phyloP scores from a whole-genome alignment of 768 basidiomycete species.

The Imleria badia region DNA sequence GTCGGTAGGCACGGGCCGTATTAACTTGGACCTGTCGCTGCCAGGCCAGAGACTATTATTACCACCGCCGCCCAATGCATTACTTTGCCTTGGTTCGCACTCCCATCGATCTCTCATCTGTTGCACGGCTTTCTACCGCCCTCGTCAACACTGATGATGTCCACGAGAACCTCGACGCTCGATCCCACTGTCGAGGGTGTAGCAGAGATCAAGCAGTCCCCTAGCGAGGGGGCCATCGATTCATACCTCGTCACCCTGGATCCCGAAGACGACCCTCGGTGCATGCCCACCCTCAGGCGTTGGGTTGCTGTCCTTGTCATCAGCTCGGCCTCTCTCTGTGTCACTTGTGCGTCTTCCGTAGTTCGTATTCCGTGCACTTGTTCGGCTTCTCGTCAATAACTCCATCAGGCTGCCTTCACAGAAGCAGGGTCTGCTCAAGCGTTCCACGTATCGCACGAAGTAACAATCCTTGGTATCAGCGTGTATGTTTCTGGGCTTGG shows the following conservation, averaged over 20 bases:
- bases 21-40: neutral
- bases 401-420: constrained; percentile 55
- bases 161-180: constrained; percentile 5
- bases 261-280: constrained; percentile 42
- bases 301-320: constrained; percentile 51
- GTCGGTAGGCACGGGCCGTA: neutral
- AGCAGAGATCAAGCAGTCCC: neutral
- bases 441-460: constrained; percentile 54
- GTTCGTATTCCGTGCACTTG: constrained; percentile 33
- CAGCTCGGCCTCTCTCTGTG: constrained; percentile 47
- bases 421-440: constrained; percentile 54
- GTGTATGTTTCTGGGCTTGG: constrained; percentile 44
- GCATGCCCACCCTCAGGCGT: constrained; percentile 40
- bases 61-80: neutral
- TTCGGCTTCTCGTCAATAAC: neutral
- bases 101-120: neutral
- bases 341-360: constrained; percentile 56
- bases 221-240: constrained; percentile 6
- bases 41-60: constrained; percentile 10
- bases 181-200: constrained; percentile 8
- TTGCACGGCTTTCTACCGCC: neutral
- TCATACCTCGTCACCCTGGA: constrained; percentile 38
- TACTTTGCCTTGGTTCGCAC: neutral
- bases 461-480: constrained; percentile 49
- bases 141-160: neutral